Percentiles rank a stretch among this genome's conserved stretches.
Evolutionary conservation across 345 rosid genomes (phyloP).

Genomic region (Melaleuca quinquenervia): DNA sequence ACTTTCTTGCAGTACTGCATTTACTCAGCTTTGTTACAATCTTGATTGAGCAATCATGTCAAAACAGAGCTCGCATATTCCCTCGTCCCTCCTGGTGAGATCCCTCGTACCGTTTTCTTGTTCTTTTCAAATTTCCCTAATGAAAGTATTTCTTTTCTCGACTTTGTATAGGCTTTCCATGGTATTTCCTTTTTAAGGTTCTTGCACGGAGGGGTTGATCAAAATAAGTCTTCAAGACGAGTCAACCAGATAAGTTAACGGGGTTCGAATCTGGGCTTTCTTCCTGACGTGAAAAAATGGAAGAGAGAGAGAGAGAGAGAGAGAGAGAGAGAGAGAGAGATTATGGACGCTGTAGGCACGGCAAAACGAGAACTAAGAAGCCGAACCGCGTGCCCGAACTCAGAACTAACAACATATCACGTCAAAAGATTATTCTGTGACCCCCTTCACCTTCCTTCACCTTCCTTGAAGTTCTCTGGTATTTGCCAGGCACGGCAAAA

Average conservation of each 20-base stretch:
- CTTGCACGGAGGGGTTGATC: not conserved
- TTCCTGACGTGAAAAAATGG: not conserved
- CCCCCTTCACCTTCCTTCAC: not conserved
- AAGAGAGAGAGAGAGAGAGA: not conserved
- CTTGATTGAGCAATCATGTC: not conserved
- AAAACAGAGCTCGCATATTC: not conserved
- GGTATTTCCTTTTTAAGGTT: not conserved
- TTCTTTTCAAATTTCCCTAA: not conserved
- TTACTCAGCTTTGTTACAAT: not conserved
- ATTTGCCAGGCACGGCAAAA: too few relatives aligned
- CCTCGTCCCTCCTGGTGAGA: not conserved
- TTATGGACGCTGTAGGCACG: too few relatives aligned
- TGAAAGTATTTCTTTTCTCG: not conserved
- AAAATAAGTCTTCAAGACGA: not conserved
- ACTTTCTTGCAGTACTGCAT: not conserved
- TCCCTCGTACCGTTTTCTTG: not conserved
- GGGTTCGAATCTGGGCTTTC: too few relatives aligned
- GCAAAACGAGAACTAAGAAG: not conserved
- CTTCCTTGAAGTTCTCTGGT: not conserved
- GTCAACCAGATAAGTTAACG: too few relatives aligned
- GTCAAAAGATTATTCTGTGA: not conserved
- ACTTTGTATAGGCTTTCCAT: not conserved
- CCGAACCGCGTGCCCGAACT: not conserved
- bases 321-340: not conserved
- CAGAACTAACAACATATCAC: not conserved